Percentiles rank a stretch among this genome's conserved stretches.
Evolutionary conservation across 352 stramenopile species (phyloP).

Genomic region (Phytophthora hybrid): DNA sequence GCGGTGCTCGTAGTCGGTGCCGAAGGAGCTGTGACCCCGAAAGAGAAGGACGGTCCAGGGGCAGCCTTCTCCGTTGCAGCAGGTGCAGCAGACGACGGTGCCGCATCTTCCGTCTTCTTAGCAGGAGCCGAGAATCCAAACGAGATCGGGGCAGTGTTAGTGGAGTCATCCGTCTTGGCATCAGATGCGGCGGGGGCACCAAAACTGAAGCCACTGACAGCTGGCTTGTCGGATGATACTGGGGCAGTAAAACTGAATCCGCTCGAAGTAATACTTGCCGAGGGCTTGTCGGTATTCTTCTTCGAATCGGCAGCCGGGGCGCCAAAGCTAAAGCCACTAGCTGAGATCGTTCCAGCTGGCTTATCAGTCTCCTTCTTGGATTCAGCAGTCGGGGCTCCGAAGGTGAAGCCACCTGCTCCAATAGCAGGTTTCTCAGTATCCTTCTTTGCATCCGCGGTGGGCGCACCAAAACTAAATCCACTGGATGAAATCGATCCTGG

Average conservation of each 20-base stretch:
- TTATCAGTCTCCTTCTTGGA: constrained; percentile 37
- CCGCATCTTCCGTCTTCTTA: constrained; percentile 25
- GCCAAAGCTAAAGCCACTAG: constrained; percentile 34
- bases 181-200: constrained; percentile 11
- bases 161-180: constrained; percentile 10
- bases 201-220: constrained; percentile 27
- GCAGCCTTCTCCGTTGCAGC: constrained; percentile 10
- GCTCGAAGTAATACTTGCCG: constrained; percentile 11
- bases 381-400: constrained; percentile 43
- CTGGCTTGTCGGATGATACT: constrained; percentile 10
- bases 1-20: neutral
- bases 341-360: constrained; percentile 29
- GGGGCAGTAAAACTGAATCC: constrained; percentile 37
- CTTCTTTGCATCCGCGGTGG: constrained; percentile 27
- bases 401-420: constrained; percentile 51
- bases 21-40: constrained; percentile 29
- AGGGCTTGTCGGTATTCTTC: constrained; percentile 27
- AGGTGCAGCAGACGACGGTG: constrained; percentile 15
- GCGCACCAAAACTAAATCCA: constrained; percentile 47
- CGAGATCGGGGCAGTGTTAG: constrained; percentile 29
- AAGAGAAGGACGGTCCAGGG: constrained; percentile 40
- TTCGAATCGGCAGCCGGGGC: constrained; percentile 13
- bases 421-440: constrained; percentile 27
- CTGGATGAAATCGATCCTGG: constrained; percentile 27
- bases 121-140: constrained; percentile 43